Evolutionary conservation across 805 yeast genomes (phyloP), one percentile per base, ranked within the genome.

Genomic region (Kodamaea kakaduensis): DNA sequence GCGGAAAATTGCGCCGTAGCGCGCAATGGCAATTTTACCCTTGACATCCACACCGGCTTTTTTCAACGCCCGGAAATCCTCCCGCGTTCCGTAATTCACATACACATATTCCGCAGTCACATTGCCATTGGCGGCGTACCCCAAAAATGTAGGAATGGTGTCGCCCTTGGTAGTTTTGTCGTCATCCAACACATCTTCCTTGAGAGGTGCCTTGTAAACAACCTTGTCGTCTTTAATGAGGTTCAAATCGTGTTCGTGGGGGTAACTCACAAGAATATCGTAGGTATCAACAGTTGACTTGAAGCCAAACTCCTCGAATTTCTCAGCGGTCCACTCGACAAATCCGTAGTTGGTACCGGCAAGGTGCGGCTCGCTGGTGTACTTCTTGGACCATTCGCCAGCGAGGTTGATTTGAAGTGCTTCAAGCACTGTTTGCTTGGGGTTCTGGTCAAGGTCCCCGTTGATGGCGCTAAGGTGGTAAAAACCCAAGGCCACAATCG

Each of bases 91-190:
- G 52, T 77, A 79, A 46, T 81, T 81, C 5, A 68, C 82, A 52
- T 65, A 81, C 0, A 81, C 67, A 45, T 61, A 83, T 24, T 65
- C 60, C 0, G 77, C 73, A 3, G 73, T 69, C 9, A 76, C 77
- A 35, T 75, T 70, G 1, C 85, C 88, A 46, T 70, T 72, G 7
- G 81, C 77, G 1, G 84, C 78, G 47, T 80, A 82, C 0, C 78
- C 79, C 54, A 79, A 77, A 47, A 72, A 79, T 0, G 80, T 76
- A 2, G 73, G 77, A 26, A 58, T 61, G 19, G 51, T 42, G 37
- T 64, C 63, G 17, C 64, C 64, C 13, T 52, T 44, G 18, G 71
- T 51, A 10, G 72, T 60, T 15, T 55, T 45, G 42, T 70, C 76
- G 18, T 64, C 68, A 4, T 53, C 50, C 15, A 73, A 38, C 6